Evolutionary conservation across 139 green algal species (phyloP), one percentile per base, ranked within the genome.

Genomic region (Choricystis sp.): DNA sequence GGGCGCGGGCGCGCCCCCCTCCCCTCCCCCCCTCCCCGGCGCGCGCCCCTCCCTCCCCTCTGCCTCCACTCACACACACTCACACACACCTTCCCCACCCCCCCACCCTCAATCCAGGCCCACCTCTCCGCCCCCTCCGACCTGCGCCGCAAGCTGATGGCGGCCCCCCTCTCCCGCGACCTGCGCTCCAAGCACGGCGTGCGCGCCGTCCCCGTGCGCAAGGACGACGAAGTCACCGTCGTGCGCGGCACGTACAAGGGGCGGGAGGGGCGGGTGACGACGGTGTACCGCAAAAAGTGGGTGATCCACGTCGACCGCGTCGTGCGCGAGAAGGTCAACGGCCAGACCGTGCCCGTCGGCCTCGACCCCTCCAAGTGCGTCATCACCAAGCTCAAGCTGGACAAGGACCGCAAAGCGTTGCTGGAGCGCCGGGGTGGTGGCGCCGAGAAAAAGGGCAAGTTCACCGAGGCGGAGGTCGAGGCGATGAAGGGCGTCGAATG

Each of bases 241-340:
- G 87, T 95, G 9, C 77, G 94, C 30, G 94, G 94, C 65, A 94
- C 82, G 49, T 98, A 88, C 87, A 98, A 98, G 86, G 85, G 84
- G 62, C 84, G 90, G 49, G 91, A 98, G 75, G 92, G 92, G 70
- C 97, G 97, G 83, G 87, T 98, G 3, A 80, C 93, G 19, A 75
- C 89, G 68, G 94, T 98, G 40, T 99, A 99, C 86, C 81, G 94
- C 66, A 88, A 87, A 65, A 98, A 97, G 84, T 99, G 94, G 94
- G 88, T 98, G 30, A 98, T 99, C 77, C 93, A 99, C 78, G 85
- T 99, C 57, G 94, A 98, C 81, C 81, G 94, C 63, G 87, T 99
- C 73, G 93, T 87, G 16, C 76, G 92, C 28, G 94, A 99, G 76
- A 98, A 98, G 85, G 87, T 95, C 70, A 99, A 97, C 79, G 92